phyloP scores from a whole-genome alignment of 495 filamentous ascomycete genomes.

The Podospora conica region DNA sequence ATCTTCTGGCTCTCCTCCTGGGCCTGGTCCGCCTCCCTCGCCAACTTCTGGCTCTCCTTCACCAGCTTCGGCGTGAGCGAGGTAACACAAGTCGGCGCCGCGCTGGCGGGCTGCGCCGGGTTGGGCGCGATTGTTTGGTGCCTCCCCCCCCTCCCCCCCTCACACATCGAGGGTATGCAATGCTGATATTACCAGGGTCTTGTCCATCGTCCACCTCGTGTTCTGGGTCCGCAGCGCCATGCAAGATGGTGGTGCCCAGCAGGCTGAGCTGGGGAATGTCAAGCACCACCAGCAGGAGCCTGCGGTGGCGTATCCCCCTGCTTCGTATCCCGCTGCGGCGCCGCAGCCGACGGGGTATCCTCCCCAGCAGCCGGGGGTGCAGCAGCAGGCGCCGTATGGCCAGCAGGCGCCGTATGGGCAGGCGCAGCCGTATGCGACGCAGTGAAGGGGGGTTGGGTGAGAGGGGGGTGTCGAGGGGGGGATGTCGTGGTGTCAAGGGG shows the following conservation, averaged over 20 bases:
- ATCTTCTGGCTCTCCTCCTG: constrained; percentile 41
- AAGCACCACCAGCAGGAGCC: constrained; percentile 16
- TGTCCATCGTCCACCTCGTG: constrained; percentile 30
- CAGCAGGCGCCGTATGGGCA: neutral
- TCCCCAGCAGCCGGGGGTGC: constrained; percentile 7
- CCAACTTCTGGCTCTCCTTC: constrained; percentile 19
- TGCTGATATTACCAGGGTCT: constrained; percentile 18
- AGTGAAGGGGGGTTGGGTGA: neutral
- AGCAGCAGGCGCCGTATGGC: neutral
- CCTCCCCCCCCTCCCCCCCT: neutral
- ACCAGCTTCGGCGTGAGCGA: neutral
- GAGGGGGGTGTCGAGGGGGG: neutral
- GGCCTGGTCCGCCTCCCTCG: constrained; percentile 34
- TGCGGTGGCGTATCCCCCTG: constrained; percentile 1
- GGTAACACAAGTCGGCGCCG: constrained; percentile 18
- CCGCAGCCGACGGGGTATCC: constrained; percentile 3
- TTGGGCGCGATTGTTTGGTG: constrained; percentile 37
- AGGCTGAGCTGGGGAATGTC: constrained; percentile 31
- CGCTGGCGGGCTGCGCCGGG: constrained; percentile 33
- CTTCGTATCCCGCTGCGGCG: constrained; percentile 5
- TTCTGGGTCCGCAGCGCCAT: constrained; percentile 33
- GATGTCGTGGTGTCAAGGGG: too few relatives aligned
- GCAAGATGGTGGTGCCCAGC: constrained; percentile 11
- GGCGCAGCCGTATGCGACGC: neutral
- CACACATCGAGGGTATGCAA: neutral